Evolutionary conservation across 2,329 filamentous ascomycete species (phyloP).

Genomic region (Blastomyces parvus): DNA sequence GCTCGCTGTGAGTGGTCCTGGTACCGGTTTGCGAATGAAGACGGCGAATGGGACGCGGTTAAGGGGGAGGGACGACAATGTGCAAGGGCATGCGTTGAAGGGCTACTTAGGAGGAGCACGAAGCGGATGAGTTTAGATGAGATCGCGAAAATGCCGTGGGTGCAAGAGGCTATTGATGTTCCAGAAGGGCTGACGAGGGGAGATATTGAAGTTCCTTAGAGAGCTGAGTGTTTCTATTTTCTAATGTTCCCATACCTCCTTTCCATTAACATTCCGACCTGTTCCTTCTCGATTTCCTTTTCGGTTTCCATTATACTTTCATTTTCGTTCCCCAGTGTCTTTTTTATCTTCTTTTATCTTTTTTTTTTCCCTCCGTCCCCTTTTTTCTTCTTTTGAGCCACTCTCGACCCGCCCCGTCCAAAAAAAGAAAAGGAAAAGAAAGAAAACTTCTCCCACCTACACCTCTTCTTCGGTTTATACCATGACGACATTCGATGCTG

Average conservation of each 20-base stretch:
- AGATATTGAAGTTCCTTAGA: conserved; percentile 42
- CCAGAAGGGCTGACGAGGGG: conserved; percentile 47
- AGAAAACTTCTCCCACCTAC: neutral
- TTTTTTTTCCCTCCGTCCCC: conserved; percentile 17
- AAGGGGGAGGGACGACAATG: conserved; percentile 58
- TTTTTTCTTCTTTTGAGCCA: neutral
- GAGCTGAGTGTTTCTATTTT: conserved; percentile 3
- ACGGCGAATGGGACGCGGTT: conserved; percentile 74
- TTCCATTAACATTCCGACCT: neutral
- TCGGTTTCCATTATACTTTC: too few species aligned
- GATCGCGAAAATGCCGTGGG: conserved; percentile 66
- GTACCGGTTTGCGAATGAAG: conserved; percentile 72
- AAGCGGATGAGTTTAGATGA: conserved; percentile 67
- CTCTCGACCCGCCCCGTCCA: too few species aligned
- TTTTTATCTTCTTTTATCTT: neutral
- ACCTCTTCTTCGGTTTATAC: neutral
- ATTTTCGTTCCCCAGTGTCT: too few species aligned
- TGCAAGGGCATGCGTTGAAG: conserved; percentile 73
- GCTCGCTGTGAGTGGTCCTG: conserved; percentile 93
- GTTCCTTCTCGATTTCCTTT: neutral
- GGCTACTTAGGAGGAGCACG: conserved; percentile 69
- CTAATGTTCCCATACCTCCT: neutral
- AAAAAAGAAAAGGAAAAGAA: too few species aligned
- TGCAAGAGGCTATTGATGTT: conserved; percentile 61
- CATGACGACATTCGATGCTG: neutral